These are phyloP conservation scores for Chenopodium berlandieri DNA, from an alignment of 148 eudicot genomes.

Conservation along the genomic window DNA sequence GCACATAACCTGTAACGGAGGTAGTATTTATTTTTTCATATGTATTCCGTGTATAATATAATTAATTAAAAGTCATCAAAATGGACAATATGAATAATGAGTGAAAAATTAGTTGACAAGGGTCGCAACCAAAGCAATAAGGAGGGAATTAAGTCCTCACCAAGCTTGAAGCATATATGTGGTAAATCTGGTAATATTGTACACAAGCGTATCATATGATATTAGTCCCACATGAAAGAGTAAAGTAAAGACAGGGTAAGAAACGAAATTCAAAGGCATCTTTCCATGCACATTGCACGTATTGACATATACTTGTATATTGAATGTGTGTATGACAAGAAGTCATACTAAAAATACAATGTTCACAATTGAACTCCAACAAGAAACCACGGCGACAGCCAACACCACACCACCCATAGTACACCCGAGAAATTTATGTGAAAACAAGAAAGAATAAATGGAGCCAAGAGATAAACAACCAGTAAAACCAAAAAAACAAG, in stretches of 20 bases:
- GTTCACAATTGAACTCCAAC: background rate
- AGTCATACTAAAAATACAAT: background rate
- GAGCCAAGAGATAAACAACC: background rate
- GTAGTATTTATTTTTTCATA: too few relatives aligned
- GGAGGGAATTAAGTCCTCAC: too few relatives aligned
- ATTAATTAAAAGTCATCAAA: too few relatives aligned
- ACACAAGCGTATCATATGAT: too few relatives aligned
- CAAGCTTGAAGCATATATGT: too few relatives aligned
- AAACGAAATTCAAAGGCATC: background rate
- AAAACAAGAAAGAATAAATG: background rate
- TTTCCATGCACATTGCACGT: background rate
- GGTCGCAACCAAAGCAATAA: too few relatives aligned
- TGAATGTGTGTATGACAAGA: background rate
- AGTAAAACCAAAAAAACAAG: background rate
- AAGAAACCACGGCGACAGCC: background rate
- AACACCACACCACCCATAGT: background rate
- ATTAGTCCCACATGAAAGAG: too few relatives aligned
- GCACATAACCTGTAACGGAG: too few relatives aligned
- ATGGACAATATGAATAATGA: too few relatives aligned
- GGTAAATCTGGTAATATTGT: too few relatives aligned
- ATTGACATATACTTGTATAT: background rate
- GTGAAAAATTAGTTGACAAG: too few relatives aligned
- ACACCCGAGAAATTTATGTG: background rate
- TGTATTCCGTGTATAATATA: too few relatives aligned
- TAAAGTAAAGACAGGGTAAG: background rate